phyloP scores from a whole-genome alignment of 805 yeast species.

The Candida pseudoglaebosa region DNA sequence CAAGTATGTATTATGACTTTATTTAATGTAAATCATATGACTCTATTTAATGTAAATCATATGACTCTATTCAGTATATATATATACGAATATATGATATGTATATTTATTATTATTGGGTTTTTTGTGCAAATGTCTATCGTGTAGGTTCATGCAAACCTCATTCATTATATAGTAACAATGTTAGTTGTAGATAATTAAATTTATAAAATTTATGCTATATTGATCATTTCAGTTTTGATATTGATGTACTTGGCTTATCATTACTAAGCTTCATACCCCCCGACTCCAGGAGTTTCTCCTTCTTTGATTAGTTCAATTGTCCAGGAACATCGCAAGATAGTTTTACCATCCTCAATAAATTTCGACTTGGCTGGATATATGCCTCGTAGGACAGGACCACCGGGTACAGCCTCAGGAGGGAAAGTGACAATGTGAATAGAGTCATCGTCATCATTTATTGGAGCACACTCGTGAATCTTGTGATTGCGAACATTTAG shows the following conservation, averaged over 20 bases:
- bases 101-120: too few species aligned
- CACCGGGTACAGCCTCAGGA: slow-evolving; percentile 28
- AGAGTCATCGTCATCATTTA: slow-evolving; percentile 15
- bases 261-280: slow-evolving; percentile 7
- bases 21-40: too few species aligned
- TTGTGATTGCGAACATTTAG: slow-evolving; percentile 17
- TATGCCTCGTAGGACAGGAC: slow-evolving; percentile 23
- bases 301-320: slow-evolving; percentile 19
- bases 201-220: too few species aligned
- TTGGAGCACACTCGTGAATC: slow-evolving; percentile 16
- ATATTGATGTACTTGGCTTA: too few species aligned
- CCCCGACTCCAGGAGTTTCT: slow-evolving; percentile 12
- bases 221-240: too few species aligned
- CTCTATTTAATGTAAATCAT: too few species aligned
- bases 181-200: too few species aligned
- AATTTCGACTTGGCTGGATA: slow-evolving; percentile 22
- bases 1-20: too few species aligned
- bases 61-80: too few species aligned
- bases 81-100: too few species aligned
- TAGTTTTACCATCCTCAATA: slow-evolving; percentile 14
- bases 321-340: slow-evolving; percentile 15
- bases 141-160: background rate
- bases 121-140: background rate
- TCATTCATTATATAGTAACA: background rate
- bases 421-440: slow-evolving; percentile 18